Conservation (phyloP, 331 rosid genomes). For the Malus hybrid region DNA sequence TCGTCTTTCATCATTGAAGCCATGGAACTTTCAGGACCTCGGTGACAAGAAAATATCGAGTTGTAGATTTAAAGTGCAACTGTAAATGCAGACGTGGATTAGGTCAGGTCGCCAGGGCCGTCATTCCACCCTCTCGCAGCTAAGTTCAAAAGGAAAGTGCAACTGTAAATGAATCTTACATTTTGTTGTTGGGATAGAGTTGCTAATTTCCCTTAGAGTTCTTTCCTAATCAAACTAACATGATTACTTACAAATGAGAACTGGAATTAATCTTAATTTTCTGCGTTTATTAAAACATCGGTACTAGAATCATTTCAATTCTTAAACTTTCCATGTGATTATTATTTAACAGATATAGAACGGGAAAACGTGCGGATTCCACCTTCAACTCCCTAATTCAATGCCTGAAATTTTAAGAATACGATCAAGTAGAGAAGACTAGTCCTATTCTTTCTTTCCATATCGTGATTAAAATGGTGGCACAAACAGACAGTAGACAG, state of each 20-base stretch:
- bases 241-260: not conserved
- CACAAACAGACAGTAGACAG: not conserved
- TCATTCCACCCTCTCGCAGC: not conserved
- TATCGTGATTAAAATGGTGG: not conserved
- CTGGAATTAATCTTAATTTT: no score
- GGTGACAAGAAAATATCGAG: conserved; percentile 31
- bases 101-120: not conserved
- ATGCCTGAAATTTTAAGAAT: not conserved
- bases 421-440: not conserved
- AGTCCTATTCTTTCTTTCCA: no score
- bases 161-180: conserved; percentile 37
- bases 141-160: not conserved
- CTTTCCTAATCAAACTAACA: not conserved
- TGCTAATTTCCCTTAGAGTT: not conserved
- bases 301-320: not conserved
- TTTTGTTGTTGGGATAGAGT: conserved; percentile 2
- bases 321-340: not conserved
- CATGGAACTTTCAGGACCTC: conserved; percentile 95
- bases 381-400: no score
- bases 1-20: conserved; percentile 83
- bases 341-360: not conserved
- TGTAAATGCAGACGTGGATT: conserved; percentile 19
- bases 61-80: conserved; percentile 3
- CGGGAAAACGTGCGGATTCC: not conserved
- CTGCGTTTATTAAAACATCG: not conserved